A percentile compares a stretch with the other conserved stretches of the same genome.
These are phyloP conservation scores for Paradendryphiella salina DNA, from an alignment of 2,329 filamentous ascomycete species.

Conservation along the genomic window DNA sequence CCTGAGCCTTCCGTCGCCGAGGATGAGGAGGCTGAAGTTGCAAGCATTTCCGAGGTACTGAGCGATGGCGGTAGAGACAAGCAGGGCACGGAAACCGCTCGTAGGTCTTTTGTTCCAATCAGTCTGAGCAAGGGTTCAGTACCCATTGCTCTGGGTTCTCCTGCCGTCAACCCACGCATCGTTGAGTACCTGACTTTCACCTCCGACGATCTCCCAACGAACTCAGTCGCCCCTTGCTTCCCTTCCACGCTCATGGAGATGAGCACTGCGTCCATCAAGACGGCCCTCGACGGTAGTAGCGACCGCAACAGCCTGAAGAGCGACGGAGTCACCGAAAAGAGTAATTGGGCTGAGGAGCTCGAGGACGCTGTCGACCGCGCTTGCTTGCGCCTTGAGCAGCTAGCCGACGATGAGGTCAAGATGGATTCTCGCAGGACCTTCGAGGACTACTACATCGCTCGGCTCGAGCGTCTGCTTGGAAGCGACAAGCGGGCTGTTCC, in stretches of 20 bases:
- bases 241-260: slow-evolving; percentile 21
- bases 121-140: slow-evolving; percentile 21
- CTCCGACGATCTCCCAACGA: slow-evolving; percentile 32
- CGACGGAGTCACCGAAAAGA: slow-evolving; percentile 40
- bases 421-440: slow-evolving; percentile 23
- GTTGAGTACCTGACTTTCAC: slow-evolving; percentile 37
- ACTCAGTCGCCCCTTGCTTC: slow-evolving; percentile 19
- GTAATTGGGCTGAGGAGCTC: slow-evolving; percentile 42
- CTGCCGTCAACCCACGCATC: slow-evolving; percentile 31
- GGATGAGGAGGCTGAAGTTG: slow-evolving; percentile 25
- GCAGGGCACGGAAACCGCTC: slow-evolving; percentile 4
- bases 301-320: slow-evolving; percentile 22
- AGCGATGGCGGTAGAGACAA: slow-evolving; percentile 21
- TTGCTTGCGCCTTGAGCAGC: slow-evolving; percentile 35
- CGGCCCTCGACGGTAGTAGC: slow-evolving; percentile 11
- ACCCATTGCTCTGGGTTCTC: slow-evolving; percentile 35
- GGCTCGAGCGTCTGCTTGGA: slow-evolving; percentile 30
- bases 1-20: slow-evolving; percentile 20
- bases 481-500: slow-evolving; percentile 20
- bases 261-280: slow-evolving; percentile 12
- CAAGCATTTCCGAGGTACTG: slow-evolving; percentile 22
- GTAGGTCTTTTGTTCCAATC: slow-evolving; percentile 17
- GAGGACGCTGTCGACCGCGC: slow-evolving; percentile 31
- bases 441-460: slow-evolving; percentile 32
- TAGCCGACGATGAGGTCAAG: slow-evolving; percentile 37